These are phyloP conservation scores for Halocafeteria seosinensis DNA, from an alignment of 108 stramenopile genomes.

Conservation along the genomic window DNA sequence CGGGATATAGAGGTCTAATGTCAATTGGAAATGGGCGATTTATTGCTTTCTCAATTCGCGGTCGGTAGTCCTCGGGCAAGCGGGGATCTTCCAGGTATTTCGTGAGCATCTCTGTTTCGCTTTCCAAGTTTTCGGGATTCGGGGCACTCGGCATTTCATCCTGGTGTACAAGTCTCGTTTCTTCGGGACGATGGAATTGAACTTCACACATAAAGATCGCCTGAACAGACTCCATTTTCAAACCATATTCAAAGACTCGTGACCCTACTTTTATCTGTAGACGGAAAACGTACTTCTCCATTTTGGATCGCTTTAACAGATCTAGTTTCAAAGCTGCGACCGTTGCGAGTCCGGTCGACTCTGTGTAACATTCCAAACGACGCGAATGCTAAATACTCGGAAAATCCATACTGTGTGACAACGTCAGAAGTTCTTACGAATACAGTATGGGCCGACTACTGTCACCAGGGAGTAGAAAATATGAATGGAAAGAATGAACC, in stretches of 20 bases:
- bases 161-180: background rate
- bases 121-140: conserved; percentile 1
- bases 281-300: too few relatives aligned
- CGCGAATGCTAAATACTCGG: background rate
- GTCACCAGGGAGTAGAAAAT: conserved; percentile 8
- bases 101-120: background rate
- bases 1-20: background rate
- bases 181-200: conserved; percentile 4
- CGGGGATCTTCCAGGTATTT: conserved; percentile 2
- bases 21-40: background rate
- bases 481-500: conserved; percentile 14
- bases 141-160: conserved; percentile 12
- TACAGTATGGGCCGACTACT: conserved; percentile 11
- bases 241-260: too few relatives aligned
- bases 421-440: background rate
- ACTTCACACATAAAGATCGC: conserved; percentile 2
- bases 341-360: conserved; percentile 1
- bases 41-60: background rate
- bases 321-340: conserved; percentile 3
- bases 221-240: too few relatives aligned
- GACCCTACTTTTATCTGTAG: too few relatives aligned
- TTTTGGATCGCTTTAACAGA: conserved; percentile 9
- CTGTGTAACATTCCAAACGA: background rate
- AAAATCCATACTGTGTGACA: too few relatives aligned
- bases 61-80: background rate